A percentile compares a stretch with the other conserved stretches of the same genome.
Evolutionary conservation across 345 rosid species (phyloP).

Genomic region (Salix caprea): DNA sequence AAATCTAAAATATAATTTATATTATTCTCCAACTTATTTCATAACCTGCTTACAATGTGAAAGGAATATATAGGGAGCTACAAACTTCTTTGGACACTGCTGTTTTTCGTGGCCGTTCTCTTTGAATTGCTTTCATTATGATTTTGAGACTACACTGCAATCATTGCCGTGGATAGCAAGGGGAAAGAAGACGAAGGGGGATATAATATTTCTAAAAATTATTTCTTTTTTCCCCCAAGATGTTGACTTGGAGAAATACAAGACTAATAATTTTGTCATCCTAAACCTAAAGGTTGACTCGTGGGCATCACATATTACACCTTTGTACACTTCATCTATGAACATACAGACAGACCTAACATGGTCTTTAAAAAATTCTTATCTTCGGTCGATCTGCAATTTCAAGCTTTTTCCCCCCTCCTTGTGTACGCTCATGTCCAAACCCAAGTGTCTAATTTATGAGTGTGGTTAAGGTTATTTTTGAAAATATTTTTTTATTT

Average conservation of each 20-base stretch:
- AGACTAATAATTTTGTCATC: not conserved
- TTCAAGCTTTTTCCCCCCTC: too few species aligned
- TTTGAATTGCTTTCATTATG: not conserved
- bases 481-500: too few species aligned
- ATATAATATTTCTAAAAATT: not conserved
- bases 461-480: rapidly evolving
- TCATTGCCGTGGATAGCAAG: not conserved
- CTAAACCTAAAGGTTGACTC: not conserved
- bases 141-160: not conserved
- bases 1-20: too few species aligned
- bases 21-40: too few species aligned
- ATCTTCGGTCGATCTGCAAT: too few species aligned
- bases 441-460: too few species aligned
- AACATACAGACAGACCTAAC: not conserved
- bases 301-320: not conserved
- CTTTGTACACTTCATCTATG: too few species aligned
- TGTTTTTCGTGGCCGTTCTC: not conserved
- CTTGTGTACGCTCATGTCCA: too few species aligned
- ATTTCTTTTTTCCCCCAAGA: not conserved
- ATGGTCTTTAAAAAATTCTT: too few species aligned
- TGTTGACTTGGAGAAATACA: not conserved
- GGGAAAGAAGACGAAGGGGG: not conserved
- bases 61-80: not conserved
- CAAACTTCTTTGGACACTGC: not conserved
- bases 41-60: not conserved